A percentile compares a stretch with the other conserved stretches of the same genome.
Evolutionary conservation across 768 basidiomycete species (phyloP).

Genomic region (Amanita polypyramis): DNA sequence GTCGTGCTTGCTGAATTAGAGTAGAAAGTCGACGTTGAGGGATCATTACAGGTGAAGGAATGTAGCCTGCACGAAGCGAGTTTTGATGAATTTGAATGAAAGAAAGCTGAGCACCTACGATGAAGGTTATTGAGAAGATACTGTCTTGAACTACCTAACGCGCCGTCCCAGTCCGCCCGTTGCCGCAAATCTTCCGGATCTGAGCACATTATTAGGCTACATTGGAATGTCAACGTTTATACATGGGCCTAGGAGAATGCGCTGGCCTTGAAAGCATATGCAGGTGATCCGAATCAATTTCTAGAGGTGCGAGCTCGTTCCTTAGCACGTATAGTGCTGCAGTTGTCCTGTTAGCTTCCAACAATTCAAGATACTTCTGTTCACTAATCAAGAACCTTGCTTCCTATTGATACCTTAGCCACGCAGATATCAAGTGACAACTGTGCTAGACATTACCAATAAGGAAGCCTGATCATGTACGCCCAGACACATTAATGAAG

Average conservation of each 20-base stretch:
- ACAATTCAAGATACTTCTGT: slow-evolving; percentile 92
- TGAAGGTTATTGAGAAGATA: slow-evolving; percentile 73
- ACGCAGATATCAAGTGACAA: not conserved
- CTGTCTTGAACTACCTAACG: slow-evolving; percentile 65
- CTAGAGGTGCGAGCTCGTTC: slow-evolving; percentile 77
- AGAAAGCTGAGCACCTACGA: slow-evolving; percentile 35
- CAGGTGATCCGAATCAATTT: slow-evolving; percentile 69
- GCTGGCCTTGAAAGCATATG: slow-evolving; percentile 80
- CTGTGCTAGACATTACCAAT: slow-evolving; percentile 34
- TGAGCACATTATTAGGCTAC: slow-evolving; percentile 87
- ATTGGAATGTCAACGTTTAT: slow-evolving; percentile 12
- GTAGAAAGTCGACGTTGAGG: slow-evolving; percentile 82
- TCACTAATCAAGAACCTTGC: slow-evolving; percentile 81
- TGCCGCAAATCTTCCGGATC: slow-evolving; percentile 74
- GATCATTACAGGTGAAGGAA: slow-evolving; percentile 88
- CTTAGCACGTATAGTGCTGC: slow-evolving; percentile 79
- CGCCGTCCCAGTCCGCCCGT: slow-evolving; percentile 86
- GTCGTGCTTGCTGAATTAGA: slow-evolving; percentile 76
- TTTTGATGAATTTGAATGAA: slow-evolving; percentile 1
- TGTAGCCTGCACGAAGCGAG: slow-evolving; percentile 46
- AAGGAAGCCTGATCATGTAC: slow-evolving; percentile 58
- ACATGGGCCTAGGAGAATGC: slow-evolving; percentile 4
- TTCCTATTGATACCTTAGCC: slow-evolving; percentile 35
- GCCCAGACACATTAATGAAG: slow-evolving; percentile 55
- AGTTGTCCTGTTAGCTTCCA: slow-evolving; percentile 74